Base-by-base conservation (phyloP, 306 rosid species). In the Lupinus albus region DNA sequence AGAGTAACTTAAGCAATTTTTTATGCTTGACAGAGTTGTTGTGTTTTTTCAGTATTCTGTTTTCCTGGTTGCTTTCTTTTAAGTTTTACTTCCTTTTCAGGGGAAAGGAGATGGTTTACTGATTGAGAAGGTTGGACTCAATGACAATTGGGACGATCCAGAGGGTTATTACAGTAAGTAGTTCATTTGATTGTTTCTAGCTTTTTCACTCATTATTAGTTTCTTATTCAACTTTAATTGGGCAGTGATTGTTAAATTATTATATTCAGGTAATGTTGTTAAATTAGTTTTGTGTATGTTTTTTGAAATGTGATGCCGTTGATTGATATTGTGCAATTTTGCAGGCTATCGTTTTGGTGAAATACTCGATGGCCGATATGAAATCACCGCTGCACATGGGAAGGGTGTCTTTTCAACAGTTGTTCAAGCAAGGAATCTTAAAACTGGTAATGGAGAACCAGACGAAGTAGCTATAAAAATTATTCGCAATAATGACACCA, bases 131-230 rank as follows among this genome's bases (percentile, higher is more conserved):
- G 87, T 79, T 80, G 91, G 95, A 74, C 86, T 86, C 63, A 84
- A 76, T 75, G 99, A 94, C 79, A 94, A 94, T 76, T 94, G 99
- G 99, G 99, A 94, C 47, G 99, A 91, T 84, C 92, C 97, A 39
- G 99, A 94, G 83, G 99, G 99, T 5, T 94, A 94, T 82, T 94
- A 94, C 68, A 87, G 97, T 91, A 78, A 91, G 95, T 84, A 68
- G 75, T 35, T 25, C 54, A 51, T 60, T 68, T 12, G 28, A 20
- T 41, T 73, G 12, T 63, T 32, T 7, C 54, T 61, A n/a, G 49
- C 16, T 62, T 30, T 32, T 33, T 64, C 55, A 7, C 20, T 71
- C 17, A 15, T 36, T 36, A 13, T 33, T 8, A 13, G 8, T 44
- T 61, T 14, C 10, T 62, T 9, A 11, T 5, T 4, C 4, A 41